Base-by-base conservation (phyloP, 148 eudicot genomes). In the Bassia scoparia region DNA sequence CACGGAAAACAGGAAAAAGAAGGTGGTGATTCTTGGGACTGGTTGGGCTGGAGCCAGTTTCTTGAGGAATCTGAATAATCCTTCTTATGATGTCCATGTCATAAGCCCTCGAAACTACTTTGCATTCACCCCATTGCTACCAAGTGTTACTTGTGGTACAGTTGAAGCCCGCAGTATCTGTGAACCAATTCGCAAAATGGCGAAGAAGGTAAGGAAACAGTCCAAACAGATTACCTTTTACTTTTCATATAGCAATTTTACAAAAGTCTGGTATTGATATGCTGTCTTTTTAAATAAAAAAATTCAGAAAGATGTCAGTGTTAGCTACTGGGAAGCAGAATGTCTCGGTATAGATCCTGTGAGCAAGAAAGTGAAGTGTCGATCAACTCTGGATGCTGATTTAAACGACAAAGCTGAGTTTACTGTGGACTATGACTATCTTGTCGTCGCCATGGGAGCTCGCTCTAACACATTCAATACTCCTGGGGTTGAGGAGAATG, bases 31-130 rank as follows among this genome's bases (percentile, higher is more conserved):
- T 27, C 85, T 93, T 31, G 98, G 98, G 63, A 93, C 96, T 75
- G 98, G 98, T 61, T 93, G 98, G 98, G 98, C 98, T 73, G 98
- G 89, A 75, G 86, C 90, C 49, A 93, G 98, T 70, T 93, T 93
- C 75, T 71, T 93, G 82, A 93, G 83, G 68, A 85, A 79, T 68
- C 69, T 93, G 75, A 93, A 90, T 75, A 78, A 86, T 69, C 83
- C 98, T 31, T 73, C 83, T 0, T 89, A 83, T 49, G 90, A 87
- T 38, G 82, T 89, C 65, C 84, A 89, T 54, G 85, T 89, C 55
- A 85, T 89, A 69, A 87, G 90, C 60, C 93, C 93, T 31, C 84
- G 93, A 20, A 89, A 89, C 71, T 89, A 87, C 86, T 89, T 89
- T 76, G 87, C 93, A 38, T 89, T 89, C 83, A 89, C 93, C 4